Conservation (phyloP, 176 grass and related monocot species). For the Zea mays region Zm-B73-REFERENCE-NAM-5.0 NC_050105.1:141325001-141325500, state of each 20-base stretch:
- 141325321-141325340: conserved; percentile 48
- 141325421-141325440: conserved; percentile 39
- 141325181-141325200: conserved; percentile 66
- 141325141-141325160: conserved; percentile 77
- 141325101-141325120: conserved; percentile 58
- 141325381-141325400: conserved; percentile 72
- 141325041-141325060: not conserved
- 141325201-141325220: conserved; percentile 38
- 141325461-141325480: conserved; percentile 44
- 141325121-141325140: conserved; percentile 97
- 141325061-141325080: not conserved
- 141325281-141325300: conserved; percentile 4
- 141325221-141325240: conserved; percentile 46
- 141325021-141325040: conserved; percentile 10
- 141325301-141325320: conserved; percentile 51
- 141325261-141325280: conserved; percentile 23
- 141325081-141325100: not conserved
- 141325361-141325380: conserved; percentile 55
- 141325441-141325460: conserved; percentile 35
- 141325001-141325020: not conserved
- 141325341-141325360: conserved; percentile 53
- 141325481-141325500: conserved; percentile 84
- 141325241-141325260: conserved; percentile 3
- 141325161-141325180: conserved; percentile 92
- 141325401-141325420: conserved; percentile 29